Percentiles rank a stretch among this genome's conserved stretches.
phyloP scores from a whole-genome alignment of 1,284 basidiomycete genomes.

The Retiboletus flavoniger region DNA sequence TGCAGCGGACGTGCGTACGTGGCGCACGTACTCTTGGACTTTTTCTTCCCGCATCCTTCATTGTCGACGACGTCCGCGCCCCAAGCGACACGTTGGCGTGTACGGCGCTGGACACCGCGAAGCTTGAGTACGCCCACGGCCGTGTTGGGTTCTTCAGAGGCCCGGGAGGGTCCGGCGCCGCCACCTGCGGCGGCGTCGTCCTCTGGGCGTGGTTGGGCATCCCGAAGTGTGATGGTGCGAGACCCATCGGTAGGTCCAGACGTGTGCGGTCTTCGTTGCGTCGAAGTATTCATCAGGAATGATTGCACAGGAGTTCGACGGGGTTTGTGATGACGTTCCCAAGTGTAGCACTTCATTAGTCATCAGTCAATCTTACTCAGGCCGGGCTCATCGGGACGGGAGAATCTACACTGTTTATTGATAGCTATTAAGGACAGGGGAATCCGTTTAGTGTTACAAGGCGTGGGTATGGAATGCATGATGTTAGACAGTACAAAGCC shows the following conservation, averaged over 20 bases:
- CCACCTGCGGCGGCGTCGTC: conserved; percentile 15
- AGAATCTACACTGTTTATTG: conserved; percentile 16
- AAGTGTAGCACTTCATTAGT: conserved; percentile 22
- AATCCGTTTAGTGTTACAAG: conserved; percentile 28
- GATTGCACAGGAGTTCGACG: background rate
- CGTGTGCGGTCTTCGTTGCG: conserved; percentile 28
- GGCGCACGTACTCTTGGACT: conserved; percentile 73
- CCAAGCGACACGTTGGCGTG: conserved; percentile 66
- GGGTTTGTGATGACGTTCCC: background rate
- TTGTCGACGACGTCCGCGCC: conserved; percentile 81
- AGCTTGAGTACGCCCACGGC: conserved; percentile 53
- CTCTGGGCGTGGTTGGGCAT: conserved; percentile 38
- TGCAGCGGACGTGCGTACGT: background rate
- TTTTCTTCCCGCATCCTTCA: conserved; percentile 76
- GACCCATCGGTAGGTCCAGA: conserved; percentile 46
- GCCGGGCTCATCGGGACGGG: too few species aligned
- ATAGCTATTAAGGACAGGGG: conserved; percentile 16
- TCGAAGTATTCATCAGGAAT: conserved; percentile 28
- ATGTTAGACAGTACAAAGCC: conserved; percentile 21
- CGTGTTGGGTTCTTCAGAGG: conserved; percentile 12
- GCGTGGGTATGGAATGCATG: conserved; percentile 27
- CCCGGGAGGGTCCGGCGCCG: conserved; percentile 27
- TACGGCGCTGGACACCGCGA: conserved; percentile 46
- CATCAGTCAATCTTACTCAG: conserved; percentile 6
- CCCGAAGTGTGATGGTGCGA: conserved; percentile 46